Percentiles rank a stretch among this genome's conserved stretches.
Evolutionary conservation across 345 rosid genomes (phyloP).

Genomic region (Dovyalis caffra): DNA sequence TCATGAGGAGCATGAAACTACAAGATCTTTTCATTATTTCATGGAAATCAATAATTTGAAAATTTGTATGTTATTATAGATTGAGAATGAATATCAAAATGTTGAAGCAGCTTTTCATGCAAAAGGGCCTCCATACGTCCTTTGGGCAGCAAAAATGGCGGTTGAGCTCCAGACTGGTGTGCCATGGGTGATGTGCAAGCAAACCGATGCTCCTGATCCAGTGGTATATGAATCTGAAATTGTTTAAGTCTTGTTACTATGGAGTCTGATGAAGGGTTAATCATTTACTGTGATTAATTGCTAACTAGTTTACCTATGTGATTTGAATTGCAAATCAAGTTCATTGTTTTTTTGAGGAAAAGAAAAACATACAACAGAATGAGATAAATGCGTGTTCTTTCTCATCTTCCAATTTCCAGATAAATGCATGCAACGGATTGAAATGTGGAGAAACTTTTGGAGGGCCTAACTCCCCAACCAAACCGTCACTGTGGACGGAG

Average conservation of each 20-base stretch:
- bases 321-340: too few relatives aligned
- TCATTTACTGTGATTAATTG: too few relatives aligned
- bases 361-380: too few relatives aligned
- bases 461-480: conserved; percentile 79
- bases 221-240: conserved; percentile 34
- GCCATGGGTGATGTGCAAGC: conserved; percentile 97
- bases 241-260: too few relatives aligned
- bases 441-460: conserved; percentile 75
- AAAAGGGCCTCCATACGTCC: conserved; percentile 59
- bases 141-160: conserved; percentile 80
- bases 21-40: too few relatives aligned
- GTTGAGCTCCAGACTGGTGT: too few relatives aligned
- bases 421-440: conserved; percentile 81
- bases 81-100: conserved; percentile 79
- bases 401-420: conserved; percentile 35
- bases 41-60: too few relatives aligned
- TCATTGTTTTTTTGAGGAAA: too few relatives aligned
- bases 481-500: conserved; percentile 91
- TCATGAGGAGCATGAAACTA: too few relatives aligned
- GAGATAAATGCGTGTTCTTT: too few relatives aligned
- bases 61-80: conserved; percentile 37
- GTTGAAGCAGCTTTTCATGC: conserved; percentile 51
- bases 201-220: conserved; percentile 82
- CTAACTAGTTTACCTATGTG: too few relatives aligned
- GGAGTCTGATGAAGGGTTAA: too few relatives aligned